Evolutionary conservation across 148 eudicot genomes (phyloP).

Genomic region (Rhododendron kiyosumense): DNA sequence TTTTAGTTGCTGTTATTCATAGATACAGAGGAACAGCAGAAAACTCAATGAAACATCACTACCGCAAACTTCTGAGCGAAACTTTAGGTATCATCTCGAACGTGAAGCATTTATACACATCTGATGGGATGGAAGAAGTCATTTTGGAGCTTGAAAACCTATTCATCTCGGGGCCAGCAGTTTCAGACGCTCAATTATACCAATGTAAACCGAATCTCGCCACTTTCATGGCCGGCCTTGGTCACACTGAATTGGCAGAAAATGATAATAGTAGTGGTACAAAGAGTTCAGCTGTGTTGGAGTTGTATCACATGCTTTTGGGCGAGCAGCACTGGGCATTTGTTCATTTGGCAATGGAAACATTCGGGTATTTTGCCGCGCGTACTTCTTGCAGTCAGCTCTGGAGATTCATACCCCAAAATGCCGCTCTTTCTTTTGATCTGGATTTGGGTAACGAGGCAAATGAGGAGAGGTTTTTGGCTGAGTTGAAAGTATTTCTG

Average conservation of each 20-base stretch:
- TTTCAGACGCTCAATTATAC: conserved; percentile 34
- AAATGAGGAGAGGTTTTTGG: conserved; percentile 68
- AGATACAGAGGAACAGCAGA: conserved; percentile 38
- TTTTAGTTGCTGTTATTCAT: conserved; percentile 45
- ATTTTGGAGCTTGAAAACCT: conserved; percentile 64
- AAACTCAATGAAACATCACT: conserved; percentile 31
- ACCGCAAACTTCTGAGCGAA: conserved; percentile 57
- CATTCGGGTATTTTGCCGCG: conserved; percentile 88
- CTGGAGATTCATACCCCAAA: conserved; percentile 84
- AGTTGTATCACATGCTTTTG: conserved; percentile 70
- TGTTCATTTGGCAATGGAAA: conserved; percentile 58
- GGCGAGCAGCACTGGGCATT: conserved; percentile 91
- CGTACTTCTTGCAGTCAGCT: conserved; percentile 71
- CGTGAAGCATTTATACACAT: conserved; percentile 53
- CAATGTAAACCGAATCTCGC: conserved; percentile 78
- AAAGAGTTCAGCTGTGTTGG: conserved; percentile 55
- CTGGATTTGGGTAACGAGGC: conserved; percentile 45
- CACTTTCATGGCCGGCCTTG: conserved; percentile 71
- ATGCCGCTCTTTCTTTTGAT: conserved; percentile 90
- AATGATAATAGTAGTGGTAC: conserved; percentile 25
- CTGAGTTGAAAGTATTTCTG: conserved; percentile 68
- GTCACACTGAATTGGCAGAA: conserved; percentile 54
- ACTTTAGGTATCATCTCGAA: conserved; percentile 53
- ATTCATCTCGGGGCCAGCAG: conserved; percentile 44
- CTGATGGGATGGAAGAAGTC: conserved; percentile 61